These are phyloP conservation scores for Acidiella bohemica DNA, from an alignment of 495 filamentous ascomycete species.

Conservation along the genomic window DNA sequence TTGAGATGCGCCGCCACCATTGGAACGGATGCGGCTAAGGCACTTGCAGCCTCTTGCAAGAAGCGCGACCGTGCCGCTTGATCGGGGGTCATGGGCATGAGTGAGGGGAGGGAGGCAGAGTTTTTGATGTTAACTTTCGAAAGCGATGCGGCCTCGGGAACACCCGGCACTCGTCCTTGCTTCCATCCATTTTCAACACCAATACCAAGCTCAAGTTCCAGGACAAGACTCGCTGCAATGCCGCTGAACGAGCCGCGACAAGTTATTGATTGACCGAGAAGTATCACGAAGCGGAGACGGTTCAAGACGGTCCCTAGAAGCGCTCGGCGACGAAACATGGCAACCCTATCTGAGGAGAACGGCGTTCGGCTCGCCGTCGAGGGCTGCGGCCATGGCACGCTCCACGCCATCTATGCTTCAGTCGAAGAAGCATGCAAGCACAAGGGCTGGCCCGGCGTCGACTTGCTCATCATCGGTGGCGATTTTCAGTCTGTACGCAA, in stretches of 20 bases:
- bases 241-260: not conserved
- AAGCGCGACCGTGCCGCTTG: no score
- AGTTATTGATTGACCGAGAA: not conserved
- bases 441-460: conserved; percentile 62
- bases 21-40: no score
- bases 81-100: no score
- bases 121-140: no score
- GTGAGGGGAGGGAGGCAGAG: no score
- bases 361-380: conserved; percentile 49
- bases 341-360: conserved; percentile 12
- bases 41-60: no score
- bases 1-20: no score
- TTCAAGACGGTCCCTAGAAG: no score
- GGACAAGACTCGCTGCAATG: no score
- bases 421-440: conserved; percentile 46
- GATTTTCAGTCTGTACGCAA: conserved; percentile 92
- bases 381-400: conserved; percentile 83
- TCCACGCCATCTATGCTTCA: conserved; percentile 78
- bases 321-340: conserved; percentile 8
- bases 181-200: not conserved
- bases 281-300: not conserved
- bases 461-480: conserved; percentile 76
- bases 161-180: not conserved
- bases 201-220: no score
- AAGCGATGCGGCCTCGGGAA: no score